Evolutionary conservation across 1,284 basidiomycete species (phyloP), one percentile per base, ranked within the genome.

Genomic region (Meira miltonrushii): DNA sequence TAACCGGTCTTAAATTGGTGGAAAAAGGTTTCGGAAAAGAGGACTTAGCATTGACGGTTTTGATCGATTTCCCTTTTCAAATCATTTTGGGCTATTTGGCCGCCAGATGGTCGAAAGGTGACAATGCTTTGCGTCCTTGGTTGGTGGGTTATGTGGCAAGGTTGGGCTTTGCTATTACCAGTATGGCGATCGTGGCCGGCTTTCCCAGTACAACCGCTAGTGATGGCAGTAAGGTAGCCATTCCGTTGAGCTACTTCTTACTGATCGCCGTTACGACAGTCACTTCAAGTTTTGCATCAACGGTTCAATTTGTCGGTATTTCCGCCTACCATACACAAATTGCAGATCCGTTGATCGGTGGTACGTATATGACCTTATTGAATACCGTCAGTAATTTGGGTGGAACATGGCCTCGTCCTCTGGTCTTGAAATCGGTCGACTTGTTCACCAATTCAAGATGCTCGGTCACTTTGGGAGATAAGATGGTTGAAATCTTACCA

Each of bases 41-140:
- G 81, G 95, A 99, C 71, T 84, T 98, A 39, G 93, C 95, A 4
- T 83, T 95, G 23, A 89, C 92, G 1, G 93, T 95, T 37, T 85
- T 98, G 53, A 89, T 98, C 70, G 95, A 98, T 79, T 98, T 98
- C 69, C 95, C 95, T 1, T 95, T 95, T 80, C 94, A 98, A 81
- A 91, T 99, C 60, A 78, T 91, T 59, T 92, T 92, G 39, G 94
- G 94, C 11, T 98, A 91, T 86, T 82, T 95, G n/a, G 92, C 93
- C 0, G 95, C 92, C 2, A 86, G 87, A 68, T 97, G 92, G 92
- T 75, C 69, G 25, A 75, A 72, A 40, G 80, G 80, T 33, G 75
- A 78, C 38, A 72, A 72, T 37, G 79, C 80, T 12, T 61, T 81
- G 19, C 70, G 68, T 55, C 80, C 80, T 51, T 99, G 95, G 95